phyloP scores from a whole-genome alignment of 441 rosid species.

The Erodium trifolium region DNA sequence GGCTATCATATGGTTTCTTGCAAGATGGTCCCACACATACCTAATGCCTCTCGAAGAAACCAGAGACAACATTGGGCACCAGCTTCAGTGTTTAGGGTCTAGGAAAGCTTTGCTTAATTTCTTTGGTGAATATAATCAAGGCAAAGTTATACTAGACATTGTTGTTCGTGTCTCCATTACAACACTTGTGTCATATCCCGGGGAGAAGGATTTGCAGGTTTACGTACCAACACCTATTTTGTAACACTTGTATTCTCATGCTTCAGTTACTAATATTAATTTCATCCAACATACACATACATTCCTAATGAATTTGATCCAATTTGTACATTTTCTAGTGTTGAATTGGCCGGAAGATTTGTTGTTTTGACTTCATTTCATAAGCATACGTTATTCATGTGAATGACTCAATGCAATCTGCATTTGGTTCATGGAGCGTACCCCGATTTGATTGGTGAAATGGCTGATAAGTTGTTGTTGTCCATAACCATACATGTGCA shows the following conservation, averaged over 20 bases:
- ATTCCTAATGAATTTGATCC: no score
- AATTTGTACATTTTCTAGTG: not conserved
- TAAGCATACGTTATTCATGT: no score
- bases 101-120: conserved; percentile 50
- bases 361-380: no score
- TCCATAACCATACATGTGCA: no score
- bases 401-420: no score
- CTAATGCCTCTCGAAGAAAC: conserved; percentile 58
- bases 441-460: no score
- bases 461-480: no score
- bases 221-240: conserved; percentile 14
- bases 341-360: no score
- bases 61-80: conserved; percentile 30
- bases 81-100: conserved; percentile 46
- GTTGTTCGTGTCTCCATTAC: conserved; percentile 68
- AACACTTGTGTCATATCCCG: conserved; percentile 80
- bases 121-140: conserved; percentile 78
- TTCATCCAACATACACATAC: not conserved
- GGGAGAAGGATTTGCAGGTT: conserved; percentile 97
- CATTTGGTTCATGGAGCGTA: no score
- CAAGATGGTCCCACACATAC: conserved; percentile 85
- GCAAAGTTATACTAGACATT: conserved; percentile 70
- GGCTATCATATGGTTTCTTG: conserved; percentile 97
- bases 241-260: conserved; percentile 12
- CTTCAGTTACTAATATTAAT: not conserved